Percentiles rank a stretch among this genome's conserved stretches.
phyloP scores from a whole-genome alignment of 768 basidiomycete genomes.

The Boletus pseudo-olivaceus region DNA sequence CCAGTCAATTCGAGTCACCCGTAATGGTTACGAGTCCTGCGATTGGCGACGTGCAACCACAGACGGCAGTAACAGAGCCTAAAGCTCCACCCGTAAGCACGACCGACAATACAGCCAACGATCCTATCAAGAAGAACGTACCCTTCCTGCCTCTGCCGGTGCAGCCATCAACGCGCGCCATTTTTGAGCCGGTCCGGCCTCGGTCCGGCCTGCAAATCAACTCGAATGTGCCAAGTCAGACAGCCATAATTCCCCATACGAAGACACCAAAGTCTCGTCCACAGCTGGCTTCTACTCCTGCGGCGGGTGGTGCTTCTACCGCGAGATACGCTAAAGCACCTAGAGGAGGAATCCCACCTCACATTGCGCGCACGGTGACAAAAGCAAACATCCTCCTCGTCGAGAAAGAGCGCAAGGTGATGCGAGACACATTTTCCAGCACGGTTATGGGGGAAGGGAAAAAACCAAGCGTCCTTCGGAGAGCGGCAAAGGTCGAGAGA shows the following conservation, averaged over 20 bases:
- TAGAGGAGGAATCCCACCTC: slow-evolving; percentile 30
- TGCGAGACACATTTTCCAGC: slow-evolving; percentile 11
- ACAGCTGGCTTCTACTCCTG: not conserved
- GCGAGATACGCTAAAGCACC: slow-evolving; percentile 19
- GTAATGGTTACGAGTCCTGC: not conserved
- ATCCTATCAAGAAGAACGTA: not conserved
- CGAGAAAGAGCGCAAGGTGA: slow-evolving; percentile 24
- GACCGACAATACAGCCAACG: not conserved
- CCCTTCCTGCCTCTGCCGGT: not conserved
- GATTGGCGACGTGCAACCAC: not conserved
- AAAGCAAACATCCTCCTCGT: slow-evolving; percentile 23
- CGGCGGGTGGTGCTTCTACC: not conserved
- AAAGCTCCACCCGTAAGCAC: not conserved
- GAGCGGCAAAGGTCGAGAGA: not conserved
- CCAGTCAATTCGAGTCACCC: not conserved
- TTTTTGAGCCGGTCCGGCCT: slow-evolving; percentile 2
- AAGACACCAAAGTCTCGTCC: slow-evolving; percentile 8
- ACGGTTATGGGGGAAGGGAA: slow-evolving; percentile 1
- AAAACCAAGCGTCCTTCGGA: slow-evolving; percentile 30
- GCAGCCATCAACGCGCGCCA: not conserved
- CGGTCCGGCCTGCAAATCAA: not conserved
- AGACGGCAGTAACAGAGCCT: not conserved
- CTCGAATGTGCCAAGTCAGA: not conserved
- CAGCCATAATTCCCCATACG: not conserved
- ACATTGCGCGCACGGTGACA: slow-evolving; percentile 30